Evolutionary conservation across 1,284 basidiomycete species (phyloP).

Genomic region (Boletus holoroseus): DNA sequence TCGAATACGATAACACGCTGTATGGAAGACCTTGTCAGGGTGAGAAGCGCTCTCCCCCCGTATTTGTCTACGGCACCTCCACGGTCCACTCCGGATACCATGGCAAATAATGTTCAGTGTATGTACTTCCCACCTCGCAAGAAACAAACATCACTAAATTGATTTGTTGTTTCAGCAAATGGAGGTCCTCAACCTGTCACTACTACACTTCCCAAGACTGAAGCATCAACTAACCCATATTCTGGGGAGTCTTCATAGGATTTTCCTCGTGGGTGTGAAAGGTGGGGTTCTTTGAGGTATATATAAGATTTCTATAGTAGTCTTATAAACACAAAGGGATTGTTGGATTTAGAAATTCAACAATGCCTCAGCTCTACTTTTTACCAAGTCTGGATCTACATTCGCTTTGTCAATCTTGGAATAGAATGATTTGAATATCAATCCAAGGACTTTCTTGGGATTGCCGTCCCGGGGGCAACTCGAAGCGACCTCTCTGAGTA

Average conservation of each 20-base stretch:
- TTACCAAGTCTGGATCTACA: slow-evolving; percentile 56
- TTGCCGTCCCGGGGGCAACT: slow-evolving; percentile 28
- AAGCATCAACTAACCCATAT: neutral
- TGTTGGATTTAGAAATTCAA: slow-evolving; percentile 22
- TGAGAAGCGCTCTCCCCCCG: slow-evolving; percentile 64
- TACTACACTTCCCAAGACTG: neutral
- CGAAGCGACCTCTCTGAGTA: slow-evolving; percentile 41
- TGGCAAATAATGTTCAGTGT: slow-evolving; percentile 12
- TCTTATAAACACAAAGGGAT: neutral
- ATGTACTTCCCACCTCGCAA: slow-evolving; percentile 3
- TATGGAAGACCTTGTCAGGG: slow-evolving; percentile 69
- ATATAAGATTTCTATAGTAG: slow-evolving; percentile 5
- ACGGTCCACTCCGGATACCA: neutral
- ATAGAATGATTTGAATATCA: slow-evolving; percentile 60
- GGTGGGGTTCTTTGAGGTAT: neutral
- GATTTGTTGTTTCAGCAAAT: slow-evolving; percentile 4
- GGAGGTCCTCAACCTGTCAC: neutral
- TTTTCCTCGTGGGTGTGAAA: neutral
- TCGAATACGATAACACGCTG: slow-evolving; percentile 64
- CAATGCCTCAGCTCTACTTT: slow-evolving; percentile 43
- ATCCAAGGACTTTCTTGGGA: slow-evolving; percentile 41
- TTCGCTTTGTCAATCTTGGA: slow-evolving; percentile 50
- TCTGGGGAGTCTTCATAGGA: slow-evolving; percentile 3
- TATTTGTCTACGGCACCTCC: slow-evolving; percentile 8
- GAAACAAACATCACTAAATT: slow-evolving; percentile 5